Evolutionary conservation across 73 alveolate genomes (phyloP).

Genomic region (Paramecium pentaurelia): DNA sequence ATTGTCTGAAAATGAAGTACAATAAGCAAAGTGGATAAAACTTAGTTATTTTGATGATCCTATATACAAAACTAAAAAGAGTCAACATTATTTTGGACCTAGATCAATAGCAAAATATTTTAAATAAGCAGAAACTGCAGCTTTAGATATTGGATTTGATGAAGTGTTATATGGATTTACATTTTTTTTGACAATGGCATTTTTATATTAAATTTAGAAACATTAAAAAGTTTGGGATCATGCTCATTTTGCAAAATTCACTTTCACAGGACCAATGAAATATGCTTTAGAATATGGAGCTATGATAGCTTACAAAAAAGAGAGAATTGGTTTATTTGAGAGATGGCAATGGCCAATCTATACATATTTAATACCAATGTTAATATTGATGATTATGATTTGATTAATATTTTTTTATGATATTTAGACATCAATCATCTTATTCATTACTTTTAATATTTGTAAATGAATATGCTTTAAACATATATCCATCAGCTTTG

Average conservation of each 20-base stretch:
- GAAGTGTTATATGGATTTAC: constrained; percentile 35
- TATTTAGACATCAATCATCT: background rate
- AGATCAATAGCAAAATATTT: background rate
- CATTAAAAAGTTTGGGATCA: background rate
- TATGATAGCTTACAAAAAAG: background rate
- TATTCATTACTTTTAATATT: background rate
- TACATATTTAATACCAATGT: background rate
- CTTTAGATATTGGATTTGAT: constrained; percentile 10
- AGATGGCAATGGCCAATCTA: background rate
- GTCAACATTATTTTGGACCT: background rate
- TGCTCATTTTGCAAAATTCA: constrained; percentile 7
- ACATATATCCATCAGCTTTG: constrained; percentile 91
- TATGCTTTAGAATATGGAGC: constrained; percentile 3
- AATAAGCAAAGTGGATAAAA: background rate
- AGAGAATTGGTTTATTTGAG: background rate
- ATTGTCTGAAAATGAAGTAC: background rate
- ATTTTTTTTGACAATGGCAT: background rate
- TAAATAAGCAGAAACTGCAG: background rate
- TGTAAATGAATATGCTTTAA: constrained; percentile 64
- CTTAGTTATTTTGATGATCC: background rate
- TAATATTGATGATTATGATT: background rate
- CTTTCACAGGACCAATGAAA: constrained; percentile 11
- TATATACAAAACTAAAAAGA: background rate
- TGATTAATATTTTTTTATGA: background rate
- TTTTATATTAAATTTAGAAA: background rate